Evolutionary conservation across 495 filamentous ascomycete genomes (phyloP).

Genomic region (Xylaria flabelliformis): DNA sequence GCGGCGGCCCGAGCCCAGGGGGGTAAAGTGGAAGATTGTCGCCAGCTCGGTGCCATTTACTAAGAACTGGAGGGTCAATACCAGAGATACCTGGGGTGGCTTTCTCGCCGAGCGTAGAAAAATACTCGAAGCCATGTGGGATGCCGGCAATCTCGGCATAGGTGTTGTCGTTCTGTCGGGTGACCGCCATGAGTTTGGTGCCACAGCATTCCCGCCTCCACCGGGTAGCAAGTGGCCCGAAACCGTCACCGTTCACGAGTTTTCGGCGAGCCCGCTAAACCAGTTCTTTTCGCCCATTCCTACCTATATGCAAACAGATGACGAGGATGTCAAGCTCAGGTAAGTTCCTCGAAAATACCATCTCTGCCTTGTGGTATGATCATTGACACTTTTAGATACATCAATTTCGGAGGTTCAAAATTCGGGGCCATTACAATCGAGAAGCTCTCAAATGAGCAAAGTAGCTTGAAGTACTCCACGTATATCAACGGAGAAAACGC

Average conservation of each 20-base stretch:
- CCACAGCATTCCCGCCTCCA: constrained; percentile 84
- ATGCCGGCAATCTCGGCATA: constrained; percentile 69
- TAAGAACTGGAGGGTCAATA: constrained; percentile 88
- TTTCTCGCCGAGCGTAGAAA: constrained; percentile 78
- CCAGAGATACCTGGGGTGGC: constrained; percentile 88
- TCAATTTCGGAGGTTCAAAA: constrained; percentile 87
- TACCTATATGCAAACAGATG: constrained; percentile 79
- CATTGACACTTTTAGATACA: constrained; percentile 60
- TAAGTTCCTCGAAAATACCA: constrained; percentile 48
- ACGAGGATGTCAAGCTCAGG: constrained; percentile 80
- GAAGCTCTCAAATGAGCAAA: constrained; percentile 63
- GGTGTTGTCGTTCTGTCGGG: constrained; percentile 87
- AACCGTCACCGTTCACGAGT: constrained; percentile 76
- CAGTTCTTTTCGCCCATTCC: constrained; percentile 92
- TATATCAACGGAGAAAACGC: constrained; percentile 79
- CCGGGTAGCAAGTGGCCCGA: constrained; percentile 60
- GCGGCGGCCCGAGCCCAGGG: constrained; percentile 66
- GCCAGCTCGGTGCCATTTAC: constrained; percentile 91
- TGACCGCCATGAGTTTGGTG: constrained; percentile 93
- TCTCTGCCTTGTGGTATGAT: background rate
- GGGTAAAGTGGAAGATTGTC: constrained; percentile 92
- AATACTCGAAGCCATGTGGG: constrained; percentile 92
- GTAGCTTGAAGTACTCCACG: constrained; percentile 77
- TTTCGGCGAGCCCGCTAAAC: constrained; percentile 83
- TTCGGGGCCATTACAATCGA: constrained; percentile 89